Evolutionary conservation across 768 basidiomycete genomes (phyloP).

Genomic region (Kwoniella botswanensis): DNA sequence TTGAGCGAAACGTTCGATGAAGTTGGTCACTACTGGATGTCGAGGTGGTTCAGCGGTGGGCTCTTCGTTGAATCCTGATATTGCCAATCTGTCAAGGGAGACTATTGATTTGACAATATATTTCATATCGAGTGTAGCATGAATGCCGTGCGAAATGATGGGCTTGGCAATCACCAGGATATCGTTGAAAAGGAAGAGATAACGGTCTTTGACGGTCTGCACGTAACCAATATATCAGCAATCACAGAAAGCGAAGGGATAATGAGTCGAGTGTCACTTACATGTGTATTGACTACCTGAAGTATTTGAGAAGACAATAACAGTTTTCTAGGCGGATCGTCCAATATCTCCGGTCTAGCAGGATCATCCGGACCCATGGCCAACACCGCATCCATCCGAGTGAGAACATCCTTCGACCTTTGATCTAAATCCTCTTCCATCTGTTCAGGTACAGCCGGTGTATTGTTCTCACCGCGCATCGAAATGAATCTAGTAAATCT

Average conservation of each 20-base stretch:
- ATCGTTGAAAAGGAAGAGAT: constrained; percentile 96
- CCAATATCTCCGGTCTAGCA: constrained; percentile 66
- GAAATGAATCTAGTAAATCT: constrained; percentile 26
- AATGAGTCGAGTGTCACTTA: constrained; percentile 27
- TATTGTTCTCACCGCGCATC: constrained; percentile 1
- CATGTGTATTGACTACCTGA: constrained; percentile 82
- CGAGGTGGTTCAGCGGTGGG: constrained; percentile 44
- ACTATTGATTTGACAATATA: constrained; percentile 91
- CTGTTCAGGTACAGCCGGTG: constrained; percentile 9
- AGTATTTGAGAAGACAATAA: constrained; percentile 82
- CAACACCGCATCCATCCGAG: constrained; percentile 52
- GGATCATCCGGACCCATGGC: constrained; percentile 46
- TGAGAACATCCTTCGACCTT: constrained; percentile 39
- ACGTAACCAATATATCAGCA: constrained; percentile 7
- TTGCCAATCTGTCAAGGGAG: constrained; percentile 62
- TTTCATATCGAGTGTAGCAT: constrained; percentile 68
- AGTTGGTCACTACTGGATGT: constrained; percentile 71
- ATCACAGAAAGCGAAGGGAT: background rate
- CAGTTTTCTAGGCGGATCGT: constrained; percentile 84
- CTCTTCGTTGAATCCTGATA: constrained; percentile 48
- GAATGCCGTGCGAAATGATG: constrained; percentile 66
- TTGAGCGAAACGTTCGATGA: constrained; percentile 77
- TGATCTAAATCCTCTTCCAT: constrained; percentile 27
- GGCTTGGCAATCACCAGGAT: constrained; percentile 93
- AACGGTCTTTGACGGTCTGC: constrained; percentile 92